Percentiles rank a stretch among this genome's conserved stretches.
phyloP scores from a whole-genome alignment of 768 basidiomycete species.

The Tricholoma furcatifolium region DNA sequence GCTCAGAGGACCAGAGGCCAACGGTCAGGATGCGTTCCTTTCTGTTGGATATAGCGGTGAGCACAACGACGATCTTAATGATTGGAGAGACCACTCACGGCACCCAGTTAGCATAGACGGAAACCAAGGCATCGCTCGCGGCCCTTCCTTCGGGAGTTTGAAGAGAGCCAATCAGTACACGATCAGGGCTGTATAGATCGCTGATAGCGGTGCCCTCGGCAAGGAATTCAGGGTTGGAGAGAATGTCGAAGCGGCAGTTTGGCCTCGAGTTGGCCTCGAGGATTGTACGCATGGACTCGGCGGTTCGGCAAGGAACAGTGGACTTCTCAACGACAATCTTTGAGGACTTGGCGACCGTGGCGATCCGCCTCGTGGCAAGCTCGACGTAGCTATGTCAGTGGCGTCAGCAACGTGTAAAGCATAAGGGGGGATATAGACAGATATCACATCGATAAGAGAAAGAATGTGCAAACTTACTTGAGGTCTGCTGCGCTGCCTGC shows the following conservation, averaged over 20 bases:
- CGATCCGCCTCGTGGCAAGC: slow-evolving; percentile 94
- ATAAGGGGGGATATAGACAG: background rate
- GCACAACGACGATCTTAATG: background rate
- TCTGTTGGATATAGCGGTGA: slow-evolving; percentile 31
- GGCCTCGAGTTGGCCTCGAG: slow-evolving; percentile 97
- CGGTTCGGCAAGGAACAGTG: slow-evolving; percentile 97
- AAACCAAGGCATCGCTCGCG: slow-evolving; percentile 73
- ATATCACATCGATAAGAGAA: background rate
- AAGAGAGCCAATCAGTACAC: slow-evolving; percentile 96
- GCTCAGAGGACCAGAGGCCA: slow-evolving; percentile 97
- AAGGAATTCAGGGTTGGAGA: slow-evolving; percentile 99
- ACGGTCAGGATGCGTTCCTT: slow-evolving; percentile 84
- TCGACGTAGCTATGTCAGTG: slow-evolving; percentile 80
- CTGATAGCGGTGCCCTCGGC: slow-evolving; percentile 96
- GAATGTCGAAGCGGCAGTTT: slow-evolving; percentile 91
- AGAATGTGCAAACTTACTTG: slow-evolving; percentile 52
- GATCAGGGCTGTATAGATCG: slow-evolving; percentile 88
- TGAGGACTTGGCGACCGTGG: slow-evolving; percentile 81
- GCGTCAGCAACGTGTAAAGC: slow-evolving; percentile 8
- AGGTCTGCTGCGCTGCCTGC: slow-evolving; percentile 98
- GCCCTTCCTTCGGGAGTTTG: slow-evolving; percentile 82
- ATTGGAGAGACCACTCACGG: slow-evolving; percentile 52
- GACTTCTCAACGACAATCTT: slow-evolving; percentile 99
- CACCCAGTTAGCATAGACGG: slow-evolving; percentile 97
- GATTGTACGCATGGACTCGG: slow-evolving; percentile 99